Percentiles rank a stretch among this genome's conserved stretches.
Conservation (phyloP, 345 rosid genomes). For the Camelina laxa region DNA sequence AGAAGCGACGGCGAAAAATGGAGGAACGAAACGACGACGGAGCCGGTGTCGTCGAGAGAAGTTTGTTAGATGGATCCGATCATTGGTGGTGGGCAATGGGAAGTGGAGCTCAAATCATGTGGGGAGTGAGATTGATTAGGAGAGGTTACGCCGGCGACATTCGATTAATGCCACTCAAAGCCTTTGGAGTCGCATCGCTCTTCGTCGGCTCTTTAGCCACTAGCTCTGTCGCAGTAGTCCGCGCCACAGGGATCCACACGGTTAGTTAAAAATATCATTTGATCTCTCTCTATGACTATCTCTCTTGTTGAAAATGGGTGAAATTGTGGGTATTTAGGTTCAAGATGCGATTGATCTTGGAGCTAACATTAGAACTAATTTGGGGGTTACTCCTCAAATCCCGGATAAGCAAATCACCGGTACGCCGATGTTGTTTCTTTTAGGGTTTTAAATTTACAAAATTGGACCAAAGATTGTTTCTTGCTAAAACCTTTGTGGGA, state of each 20-base stretch:
- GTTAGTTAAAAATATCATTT: conserved; percentile 28
- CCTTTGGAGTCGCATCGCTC: conserved; percentile 64
- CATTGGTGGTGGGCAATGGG: conserved; percentile 45
- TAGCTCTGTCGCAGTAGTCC: conserved; percentile 51
- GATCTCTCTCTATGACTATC: neutral
- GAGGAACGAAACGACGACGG: conserved; percentile 32
- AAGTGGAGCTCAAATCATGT: conserved; percentile 50
- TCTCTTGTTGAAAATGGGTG: too few relatives aligned
- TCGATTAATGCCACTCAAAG: conserved; percentile 64
- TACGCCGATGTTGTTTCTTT: neutral
- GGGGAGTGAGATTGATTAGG: conserved; percentile 54
- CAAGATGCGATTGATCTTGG: conserved; percentile 61
- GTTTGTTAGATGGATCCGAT: conserved; percentile 12
- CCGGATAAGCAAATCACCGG: conserved; percentile 38
- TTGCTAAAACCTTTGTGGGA: neutral
- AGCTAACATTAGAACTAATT: conserved; percentile 48
- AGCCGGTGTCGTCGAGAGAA: neutral
- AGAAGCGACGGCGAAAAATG: conserved; percentile 30
- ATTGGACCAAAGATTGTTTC: neutral
- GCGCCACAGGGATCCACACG: conserved; percentile 63
- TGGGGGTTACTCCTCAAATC: conserved; percentile 44
- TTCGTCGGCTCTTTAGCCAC: conserved; percentile 63
- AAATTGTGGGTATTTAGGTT: conserved; percentile 39
- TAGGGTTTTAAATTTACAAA: neutral
- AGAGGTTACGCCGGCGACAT: conserved; percentile 64